These are phyloP conservation scores for Pouteria glomerata DNA, from an alignment of 148 eudicot genomes.

Conservation along the genomic window DNA sequence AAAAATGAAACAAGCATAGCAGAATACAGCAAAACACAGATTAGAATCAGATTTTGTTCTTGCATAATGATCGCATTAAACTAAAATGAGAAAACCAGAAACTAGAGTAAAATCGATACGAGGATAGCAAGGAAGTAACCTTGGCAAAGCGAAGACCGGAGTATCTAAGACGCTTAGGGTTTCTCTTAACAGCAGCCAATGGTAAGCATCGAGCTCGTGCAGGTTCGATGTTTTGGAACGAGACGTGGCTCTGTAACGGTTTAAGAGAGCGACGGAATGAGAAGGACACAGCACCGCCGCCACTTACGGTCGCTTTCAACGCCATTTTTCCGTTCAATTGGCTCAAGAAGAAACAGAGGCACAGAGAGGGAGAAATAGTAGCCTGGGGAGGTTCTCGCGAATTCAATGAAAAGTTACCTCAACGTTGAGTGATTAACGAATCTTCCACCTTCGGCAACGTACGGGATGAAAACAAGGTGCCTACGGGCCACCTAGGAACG, in stretches of 20 bases:
- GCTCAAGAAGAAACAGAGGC: not conserved
- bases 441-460: not conserved
- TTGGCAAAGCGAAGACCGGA: conserved; percentile 58
- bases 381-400: not conserved
- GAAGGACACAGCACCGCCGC: conserved; percentile 12
- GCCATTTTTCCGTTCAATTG: conserved; percentile 19
- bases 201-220: conserved; percentile 15
- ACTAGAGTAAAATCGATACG: not conserved
- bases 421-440: no score
- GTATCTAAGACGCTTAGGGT: conserved; percentile 80
- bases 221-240: conserved; percentile 10
- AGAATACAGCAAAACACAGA: not conserved
- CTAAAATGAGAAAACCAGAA: not conserved
- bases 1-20: no score
- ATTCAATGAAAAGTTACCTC: not conserved
- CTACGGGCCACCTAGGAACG: no score
- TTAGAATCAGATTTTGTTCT: not conserved
- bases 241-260: conserved; percentile 11
- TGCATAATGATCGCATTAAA: not conserved
- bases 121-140: conserved; percentile 25
- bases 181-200: conserved; percentile 40
- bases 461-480: no score
- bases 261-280: conserved; percentile 29
- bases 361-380: not conserved
- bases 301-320: conserved; percentile 8